Percentiles rank a stretch among this genome's conserved stretches.
Conservation (phyloP, 1,284 basidiomycete species). For the Schizophyllum commune region DNA sequence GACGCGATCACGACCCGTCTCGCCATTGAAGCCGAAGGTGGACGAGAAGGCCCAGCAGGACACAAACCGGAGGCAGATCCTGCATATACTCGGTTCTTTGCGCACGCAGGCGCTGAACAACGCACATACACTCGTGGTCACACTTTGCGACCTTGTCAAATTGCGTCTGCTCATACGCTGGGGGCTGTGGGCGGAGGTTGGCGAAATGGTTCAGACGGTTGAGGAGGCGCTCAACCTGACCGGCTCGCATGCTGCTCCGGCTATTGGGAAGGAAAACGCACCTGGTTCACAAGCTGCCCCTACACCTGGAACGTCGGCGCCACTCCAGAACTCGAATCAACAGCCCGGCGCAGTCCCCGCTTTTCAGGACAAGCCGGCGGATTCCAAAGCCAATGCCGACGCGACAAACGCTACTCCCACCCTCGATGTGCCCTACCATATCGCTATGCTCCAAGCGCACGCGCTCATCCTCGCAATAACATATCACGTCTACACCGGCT, state of each 20-base stretch:
- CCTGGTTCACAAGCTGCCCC: background rate
- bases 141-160: constrained; percentile 36
- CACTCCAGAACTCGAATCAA: constrained; percentile 6
- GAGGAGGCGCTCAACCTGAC: constrained; percentile 36
- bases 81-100: background rate
- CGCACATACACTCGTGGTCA: constrained; percentile 34
- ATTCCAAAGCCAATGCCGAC: background rate
- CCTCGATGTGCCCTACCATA: constrained; percentile 33
- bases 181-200: constrained; percentile 44
- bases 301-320: background rate
- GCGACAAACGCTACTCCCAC: constrained; percentile 9
- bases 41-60: background rate
- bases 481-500: constrained; percentile 41
- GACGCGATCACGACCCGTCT: background rate
- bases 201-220: constrained; percentile 31
- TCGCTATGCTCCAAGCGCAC: constrained; percentile 36
- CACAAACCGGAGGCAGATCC: background rate
- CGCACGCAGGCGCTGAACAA: background rate
- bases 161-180: constrained; percentile 44
- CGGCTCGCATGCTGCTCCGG: constrained; percentile 1
- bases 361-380: constrained; percentile 17
- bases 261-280: background rate
- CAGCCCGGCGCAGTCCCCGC: constrained; percentile 21
- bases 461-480: constrained; percentile 50
- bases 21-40: background rate